These are phyloP conservation scores for Prunus armeniaca DNA, from an alignment of 306 rosid species.

Conservation along the genomic window DNA sequence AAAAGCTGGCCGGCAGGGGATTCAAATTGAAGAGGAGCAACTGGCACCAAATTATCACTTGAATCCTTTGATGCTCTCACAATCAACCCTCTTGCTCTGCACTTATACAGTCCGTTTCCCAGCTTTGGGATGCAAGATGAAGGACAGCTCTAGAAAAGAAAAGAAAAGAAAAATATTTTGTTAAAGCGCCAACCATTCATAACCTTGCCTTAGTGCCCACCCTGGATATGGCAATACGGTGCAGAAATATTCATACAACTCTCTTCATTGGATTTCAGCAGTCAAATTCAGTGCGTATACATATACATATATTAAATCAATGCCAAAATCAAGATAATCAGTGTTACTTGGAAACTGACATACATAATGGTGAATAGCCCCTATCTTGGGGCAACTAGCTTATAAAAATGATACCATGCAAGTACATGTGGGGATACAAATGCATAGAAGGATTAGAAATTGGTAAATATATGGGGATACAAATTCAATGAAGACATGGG, in stretches of 20 bases:
- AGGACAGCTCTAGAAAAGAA: slow-evolving; percentile 42
- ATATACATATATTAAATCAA: too few species aligned
- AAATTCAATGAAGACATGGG: not conserved
- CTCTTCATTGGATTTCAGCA: not conserved
- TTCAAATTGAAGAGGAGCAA: slow-evolving; percentile 76
- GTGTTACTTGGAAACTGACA: too few species aligned
- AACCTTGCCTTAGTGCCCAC: not conserved
- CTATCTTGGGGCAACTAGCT: not conserved
- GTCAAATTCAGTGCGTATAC: not conserved
- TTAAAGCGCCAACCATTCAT: not conserved
- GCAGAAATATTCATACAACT: not conserved
- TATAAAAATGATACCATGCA: not conserved
- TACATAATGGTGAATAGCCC: not conserved
- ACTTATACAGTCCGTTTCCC: slow-evolving; percentile 43
- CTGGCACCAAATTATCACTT: slow-evolving; percentile 48
- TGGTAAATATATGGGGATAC: not conserved
- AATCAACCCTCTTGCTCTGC: slow-evolving; percentile 53
- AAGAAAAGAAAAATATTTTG: not conserved
- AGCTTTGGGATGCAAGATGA: slow-evolving; percentile 53
- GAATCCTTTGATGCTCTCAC: slow-evolving; percentile 67
- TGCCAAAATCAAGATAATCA: too few species aligned
- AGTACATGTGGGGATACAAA: not conserved
- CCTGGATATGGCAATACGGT: not conserved
- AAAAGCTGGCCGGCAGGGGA: slow-evolving; percentile 90
- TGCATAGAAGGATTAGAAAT: not conserved